phyloP scores from a whole-genome alignment of 2,329 filamentous ascomycete genomes.

The Fusarium sp. region DNA sequence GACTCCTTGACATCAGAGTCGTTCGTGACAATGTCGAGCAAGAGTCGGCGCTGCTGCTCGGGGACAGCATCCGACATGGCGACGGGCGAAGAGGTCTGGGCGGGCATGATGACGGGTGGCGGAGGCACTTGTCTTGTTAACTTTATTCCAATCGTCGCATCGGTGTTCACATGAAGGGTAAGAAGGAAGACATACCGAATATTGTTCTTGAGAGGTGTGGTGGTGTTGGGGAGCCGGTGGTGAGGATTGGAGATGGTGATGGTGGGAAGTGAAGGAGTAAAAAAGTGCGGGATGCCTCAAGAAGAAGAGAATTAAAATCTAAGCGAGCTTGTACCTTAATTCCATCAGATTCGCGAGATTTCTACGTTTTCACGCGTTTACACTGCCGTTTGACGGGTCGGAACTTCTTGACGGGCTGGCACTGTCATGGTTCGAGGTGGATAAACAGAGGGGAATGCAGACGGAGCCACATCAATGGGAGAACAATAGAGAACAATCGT shows the following conservation, averaged over 20 bases:
- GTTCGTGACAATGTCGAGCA: not conserved
- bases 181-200: not conserved
- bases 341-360: not conserved
- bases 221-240: not conserved
- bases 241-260: not conserved
- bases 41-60: too few relatives aligned
- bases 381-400: not conserved
- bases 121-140: too few relatives aligned
- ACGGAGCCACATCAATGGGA: not conserved
- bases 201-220: not conserved
- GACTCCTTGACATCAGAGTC: not conserved
- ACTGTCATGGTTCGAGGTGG: not conserved
- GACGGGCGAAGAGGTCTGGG: not conserved
- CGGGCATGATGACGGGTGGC: not conserved
- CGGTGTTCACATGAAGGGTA: too few relatives aligned
- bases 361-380: not conserved
- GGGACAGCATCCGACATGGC: too few relatives aligned
- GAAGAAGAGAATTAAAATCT: not conserved
- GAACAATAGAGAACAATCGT: not conserved
- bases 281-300: not conserved
- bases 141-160: too few relatives aligned
- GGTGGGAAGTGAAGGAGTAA: not conserved
- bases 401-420: not conserved
- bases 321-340: not conserved
- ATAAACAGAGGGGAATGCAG: not conserved